phyloP scores from a whole-genome alignment of 352 stramenopile genomes.

The Phytophthora hybrid region DNA sequence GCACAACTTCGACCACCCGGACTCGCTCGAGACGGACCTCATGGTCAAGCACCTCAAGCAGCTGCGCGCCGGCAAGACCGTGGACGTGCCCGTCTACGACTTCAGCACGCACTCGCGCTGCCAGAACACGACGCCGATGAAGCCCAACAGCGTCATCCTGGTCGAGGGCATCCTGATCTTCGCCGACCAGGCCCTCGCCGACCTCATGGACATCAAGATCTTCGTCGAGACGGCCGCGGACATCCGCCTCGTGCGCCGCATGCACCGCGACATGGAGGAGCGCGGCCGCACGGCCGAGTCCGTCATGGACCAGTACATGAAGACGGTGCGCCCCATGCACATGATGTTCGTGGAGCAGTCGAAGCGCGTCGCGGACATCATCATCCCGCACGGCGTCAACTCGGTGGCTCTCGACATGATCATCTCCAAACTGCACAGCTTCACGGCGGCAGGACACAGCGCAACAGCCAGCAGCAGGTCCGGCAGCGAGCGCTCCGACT shows the following conservation, averaged over 20 bases:
- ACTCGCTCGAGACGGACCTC: conserved; percentile 95
- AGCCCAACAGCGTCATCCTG: conserved; percentile 94
- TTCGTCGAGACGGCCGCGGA: conserved; percentile 97
- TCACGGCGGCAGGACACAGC: conserved; percentile 51
- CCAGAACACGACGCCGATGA: conserved; percentile 77
- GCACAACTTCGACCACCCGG: conserved; percentile 98
- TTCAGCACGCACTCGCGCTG: conserved; percentile 94
- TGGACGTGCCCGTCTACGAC: conserved; percentile 95
- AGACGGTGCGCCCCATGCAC: conserved; percentile 98
- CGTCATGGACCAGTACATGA: conserved; percentile 97
- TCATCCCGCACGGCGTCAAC: conserved; percentile 95
- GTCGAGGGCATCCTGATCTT: conserved; percentile 98
- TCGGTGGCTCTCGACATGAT: conserved; percentile 95
- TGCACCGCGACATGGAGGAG: conserved; percentile 96
- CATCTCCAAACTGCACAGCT: conserved; percentile 89
- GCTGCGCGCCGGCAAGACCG: conserved; percentile 87
- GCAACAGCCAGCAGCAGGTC: conserved; percentile 50
- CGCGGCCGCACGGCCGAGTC: conserved; percentile 93
- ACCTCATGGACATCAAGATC: conserved; percentile 97
- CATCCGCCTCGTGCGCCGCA: conserved; percentile 94
- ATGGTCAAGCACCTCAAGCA: conserved; percentile 92
- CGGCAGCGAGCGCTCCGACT: conserved; percentile 58
- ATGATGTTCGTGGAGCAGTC: conserved; percentile 98
- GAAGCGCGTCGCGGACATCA: conserved; percentile 95
- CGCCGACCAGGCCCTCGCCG: conserved; percentile 86